Conservation (phyloP, 192 early-diverging fungal species). For the Chytriomyces confervae region DNA sequence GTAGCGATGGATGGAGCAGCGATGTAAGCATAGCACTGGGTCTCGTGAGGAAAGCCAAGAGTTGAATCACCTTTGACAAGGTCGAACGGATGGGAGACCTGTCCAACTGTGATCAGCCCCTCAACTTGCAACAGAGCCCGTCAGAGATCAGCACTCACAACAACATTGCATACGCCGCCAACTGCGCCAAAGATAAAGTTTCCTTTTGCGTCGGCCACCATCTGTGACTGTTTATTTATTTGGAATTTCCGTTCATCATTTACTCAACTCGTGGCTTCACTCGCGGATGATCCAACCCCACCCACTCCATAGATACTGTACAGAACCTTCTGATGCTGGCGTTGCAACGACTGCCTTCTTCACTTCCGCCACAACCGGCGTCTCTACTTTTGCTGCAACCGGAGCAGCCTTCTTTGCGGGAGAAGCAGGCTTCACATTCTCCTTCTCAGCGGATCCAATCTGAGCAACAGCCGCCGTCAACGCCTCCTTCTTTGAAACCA, state of each 20-base stretch:
- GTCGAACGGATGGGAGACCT: conserved; percentile 79
- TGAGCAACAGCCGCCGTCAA: conserved; percentile 32
- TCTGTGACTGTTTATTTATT: neutral
- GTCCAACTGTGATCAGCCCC: conserved; percentile 7
- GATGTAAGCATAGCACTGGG: neutral
- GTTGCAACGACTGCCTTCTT: conserved; percentile 55
- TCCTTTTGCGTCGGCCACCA: neutral
- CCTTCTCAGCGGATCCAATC: neutral
- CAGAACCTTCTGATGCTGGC: conserved; percentile 15
- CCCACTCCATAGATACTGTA: conserved; percentile 30
- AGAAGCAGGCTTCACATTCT: neutral
- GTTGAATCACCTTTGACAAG: conserved; percentile 71
- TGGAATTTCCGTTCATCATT: too few relatives aligned
- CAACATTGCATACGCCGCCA: conserved; percentile 35
- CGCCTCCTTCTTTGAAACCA: conserved; percentile 46
- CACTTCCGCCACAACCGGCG: conserved; percentile 38
- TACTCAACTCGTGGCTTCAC: neutral
- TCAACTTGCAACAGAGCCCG: neutral
- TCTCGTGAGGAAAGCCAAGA: neutral
- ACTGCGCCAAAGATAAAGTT: conserved; percentile 34
- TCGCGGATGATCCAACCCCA: conserved; percentile 37
- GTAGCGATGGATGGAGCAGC: conserved; percentile 57
- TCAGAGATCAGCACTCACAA: conserved; percentile 17
- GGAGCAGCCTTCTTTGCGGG: neutral
- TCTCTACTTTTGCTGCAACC: neutral